Evolutionary conservation across 306 rosid genomes (phyloP).

Genomic region (Ceratonia siliqua): DNA sequence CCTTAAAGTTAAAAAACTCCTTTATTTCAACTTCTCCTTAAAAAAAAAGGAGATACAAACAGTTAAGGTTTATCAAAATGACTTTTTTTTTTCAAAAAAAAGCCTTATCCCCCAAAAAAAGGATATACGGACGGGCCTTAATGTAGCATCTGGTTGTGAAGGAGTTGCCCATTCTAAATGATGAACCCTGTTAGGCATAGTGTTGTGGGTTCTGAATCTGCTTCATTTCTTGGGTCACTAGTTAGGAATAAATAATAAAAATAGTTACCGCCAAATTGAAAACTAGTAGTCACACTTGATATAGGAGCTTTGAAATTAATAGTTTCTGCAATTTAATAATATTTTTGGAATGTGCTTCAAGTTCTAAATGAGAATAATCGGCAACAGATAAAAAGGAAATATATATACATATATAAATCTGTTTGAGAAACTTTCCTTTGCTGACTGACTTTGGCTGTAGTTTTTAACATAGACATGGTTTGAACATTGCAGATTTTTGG

Average conservation of each 20-base stretch:
- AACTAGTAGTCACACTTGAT: not conserved
- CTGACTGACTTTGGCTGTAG: not conserved
- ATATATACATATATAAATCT: not conserved
- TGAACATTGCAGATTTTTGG: constrained; percentile 68
- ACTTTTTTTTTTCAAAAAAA: no score
- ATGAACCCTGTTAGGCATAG: not conserved
- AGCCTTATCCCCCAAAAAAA: no score
- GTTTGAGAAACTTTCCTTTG: not conserved
- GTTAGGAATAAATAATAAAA: not conserved
- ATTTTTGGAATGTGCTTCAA: not conserved
- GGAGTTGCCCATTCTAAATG: not conserved
- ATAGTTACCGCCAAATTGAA: not conserved
- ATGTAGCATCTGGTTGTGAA: not conserved
- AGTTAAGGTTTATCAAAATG: no score
- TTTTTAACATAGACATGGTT: constrained; percentile 2
- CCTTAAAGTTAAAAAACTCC: no score
- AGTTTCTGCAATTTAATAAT: not conserved
- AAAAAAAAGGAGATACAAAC: no score
- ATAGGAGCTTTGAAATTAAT: not conserved
- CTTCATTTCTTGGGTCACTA: not conserved
- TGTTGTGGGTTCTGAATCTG: not conserved
- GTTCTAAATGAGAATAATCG: not conserved
- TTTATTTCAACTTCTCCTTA: no score
- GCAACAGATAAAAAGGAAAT: not conserved
- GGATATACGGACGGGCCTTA: no score